These are phyloP conservation scores for Clarkia xantiana DNA, from an alignment of 345 rosid species.

Conservation along the genomic window DNA sequence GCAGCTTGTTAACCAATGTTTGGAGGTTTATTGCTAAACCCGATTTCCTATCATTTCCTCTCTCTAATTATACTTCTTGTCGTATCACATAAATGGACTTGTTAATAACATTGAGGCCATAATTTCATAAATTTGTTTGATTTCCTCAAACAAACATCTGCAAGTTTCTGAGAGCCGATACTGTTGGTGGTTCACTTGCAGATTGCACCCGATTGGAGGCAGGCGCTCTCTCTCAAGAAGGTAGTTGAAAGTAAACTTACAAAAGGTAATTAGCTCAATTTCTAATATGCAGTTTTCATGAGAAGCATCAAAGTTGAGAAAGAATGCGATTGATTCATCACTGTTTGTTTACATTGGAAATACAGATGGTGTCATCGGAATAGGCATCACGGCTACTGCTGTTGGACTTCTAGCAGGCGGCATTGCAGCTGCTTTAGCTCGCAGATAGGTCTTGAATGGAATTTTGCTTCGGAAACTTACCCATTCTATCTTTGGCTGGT, in stretches of 20 bases:
- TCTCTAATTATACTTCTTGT: too few species aligned
- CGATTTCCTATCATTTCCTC: too few species aligned
- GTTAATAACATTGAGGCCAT: too few species aligned
- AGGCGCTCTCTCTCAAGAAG: slow-evolving; percentile 44
- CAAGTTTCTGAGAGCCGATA: too few species aligned
- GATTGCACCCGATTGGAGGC: slow-evolving; percentile 72
- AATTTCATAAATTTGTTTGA: too few species aligned
- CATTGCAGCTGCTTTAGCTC: slow-evolving; percentile 63
- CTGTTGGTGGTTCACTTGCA: slow-evolving; percentile 15
- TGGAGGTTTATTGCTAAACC: slow-evolving; percentile 27
- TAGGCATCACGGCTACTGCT: slow-evolving; percentile 74
- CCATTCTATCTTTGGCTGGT: too few species aligned
- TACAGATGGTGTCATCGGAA: slow-evolving; percentile 84
- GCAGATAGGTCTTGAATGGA: slow-evolving; percentile 37
- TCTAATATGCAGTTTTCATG: background rate
- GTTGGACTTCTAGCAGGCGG: slow-evolving; percentile 76
- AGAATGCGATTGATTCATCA: background rate
- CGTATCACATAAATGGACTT: too few species aligned
- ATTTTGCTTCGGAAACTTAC: too few species aligned
- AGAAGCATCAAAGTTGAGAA: background rate
- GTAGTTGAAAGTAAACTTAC: slow-evolving; percentile 48
- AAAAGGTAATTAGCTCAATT: slow-evolving; percentile 29
- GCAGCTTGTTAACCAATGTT: slow-evolving; percentile 52
- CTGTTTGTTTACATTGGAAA: slow-evolving; percentile 5
- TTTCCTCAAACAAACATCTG: too few species aligned